These are phyloP conservation scores for Calonectria leucothoes DNA, from an alignment of 2,329 filamentous ascomycete genomes.

Conservation along the genomic window DNA sequence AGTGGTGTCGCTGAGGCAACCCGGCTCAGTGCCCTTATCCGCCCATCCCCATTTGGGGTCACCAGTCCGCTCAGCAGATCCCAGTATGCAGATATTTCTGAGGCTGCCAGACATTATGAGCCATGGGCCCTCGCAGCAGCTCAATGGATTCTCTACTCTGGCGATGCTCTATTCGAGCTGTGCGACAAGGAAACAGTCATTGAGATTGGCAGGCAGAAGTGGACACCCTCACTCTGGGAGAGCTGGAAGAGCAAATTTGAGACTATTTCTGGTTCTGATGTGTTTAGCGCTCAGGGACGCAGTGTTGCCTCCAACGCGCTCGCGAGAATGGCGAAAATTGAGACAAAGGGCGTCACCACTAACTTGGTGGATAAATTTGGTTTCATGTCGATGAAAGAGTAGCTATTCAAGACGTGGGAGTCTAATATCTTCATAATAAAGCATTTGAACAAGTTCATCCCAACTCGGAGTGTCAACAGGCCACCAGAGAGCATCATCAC, in stretches of 20 bases:
- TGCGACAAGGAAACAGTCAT: background rate
- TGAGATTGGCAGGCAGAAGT: background rate
- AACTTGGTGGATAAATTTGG: background rate
- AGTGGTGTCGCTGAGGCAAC: background rate
- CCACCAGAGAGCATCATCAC: no score
- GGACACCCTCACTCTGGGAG: background rate
- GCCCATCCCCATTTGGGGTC: background rate
- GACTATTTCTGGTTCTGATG: background rate
- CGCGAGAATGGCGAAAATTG: background rate
- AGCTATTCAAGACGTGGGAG: background rate
- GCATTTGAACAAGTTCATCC: background rate
- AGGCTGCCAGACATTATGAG: background rate
- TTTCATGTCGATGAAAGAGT: background rate
- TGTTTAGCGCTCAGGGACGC: background rate
- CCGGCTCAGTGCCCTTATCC: background rate
- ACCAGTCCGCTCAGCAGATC: background rate
- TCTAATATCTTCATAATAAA: background rate
- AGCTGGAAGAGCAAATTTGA: background rate
- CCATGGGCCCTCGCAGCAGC: background rate
- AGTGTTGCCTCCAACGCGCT: background rate
- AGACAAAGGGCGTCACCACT: background rate
- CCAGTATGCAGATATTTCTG: background rate
- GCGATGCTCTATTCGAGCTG: background rate
- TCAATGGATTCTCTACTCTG: background rate
- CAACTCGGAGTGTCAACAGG: background rate